Conservation (phyloP, 2,329 filamentous ascomycete species). For the Davidsoniella eucalypti region DNA sequence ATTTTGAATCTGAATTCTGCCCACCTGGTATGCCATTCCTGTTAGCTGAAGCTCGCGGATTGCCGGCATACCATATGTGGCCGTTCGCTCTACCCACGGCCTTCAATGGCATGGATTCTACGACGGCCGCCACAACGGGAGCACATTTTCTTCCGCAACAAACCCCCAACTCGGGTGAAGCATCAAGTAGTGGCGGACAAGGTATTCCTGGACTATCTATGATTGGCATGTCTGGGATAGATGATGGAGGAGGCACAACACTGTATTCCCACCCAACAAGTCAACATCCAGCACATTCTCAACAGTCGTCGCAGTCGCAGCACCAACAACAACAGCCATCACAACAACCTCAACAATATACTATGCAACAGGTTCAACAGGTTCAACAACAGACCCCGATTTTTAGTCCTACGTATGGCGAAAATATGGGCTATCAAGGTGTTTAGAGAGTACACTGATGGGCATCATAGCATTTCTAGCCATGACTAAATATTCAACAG, state of each 20-base stretch:
- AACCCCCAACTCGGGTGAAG: too few species aligned
- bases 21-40: constrained; percentile 13
- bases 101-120: background rate
- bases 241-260: background rate
- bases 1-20: constrained; percentile 12
- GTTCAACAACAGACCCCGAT: background rate
- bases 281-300: background rate
- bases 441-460: background rate
- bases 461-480: too few species aligned
- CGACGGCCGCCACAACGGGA: background rate
- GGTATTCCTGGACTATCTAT: too few species aligned
- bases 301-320: background rate
- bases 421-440: background rate
- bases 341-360: background rate
- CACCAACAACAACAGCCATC: background rate
- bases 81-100: constrained; percentile 5
- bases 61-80: constrained; percentile 10
- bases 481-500: too few species aligned
- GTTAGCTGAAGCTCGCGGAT: constrained; percentile 14
- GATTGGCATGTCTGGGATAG: background rate
- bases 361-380: too few species aligned
- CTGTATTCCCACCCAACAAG: background rate
- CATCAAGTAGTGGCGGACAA: background rate
- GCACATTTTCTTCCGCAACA: background rate
- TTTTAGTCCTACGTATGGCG: background rate